A percentile compares a stretch with the other conserved stretches of the same genome.
Evolutionary conservation across 75 land plant genomes (phyloP).

Genomic region (Pseudotsuga menziesii): DNA sequence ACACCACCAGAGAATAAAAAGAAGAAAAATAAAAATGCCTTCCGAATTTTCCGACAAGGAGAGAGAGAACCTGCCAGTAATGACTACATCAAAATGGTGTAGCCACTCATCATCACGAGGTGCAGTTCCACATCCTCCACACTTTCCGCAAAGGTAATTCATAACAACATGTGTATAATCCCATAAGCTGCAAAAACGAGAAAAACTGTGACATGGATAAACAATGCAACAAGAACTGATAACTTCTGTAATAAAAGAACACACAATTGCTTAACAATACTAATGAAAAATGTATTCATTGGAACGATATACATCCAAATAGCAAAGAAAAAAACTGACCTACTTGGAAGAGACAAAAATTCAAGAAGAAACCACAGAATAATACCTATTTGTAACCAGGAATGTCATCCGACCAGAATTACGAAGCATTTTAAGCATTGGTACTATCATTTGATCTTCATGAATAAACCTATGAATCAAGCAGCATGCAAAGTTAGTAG

Average conservation of each 20-base stretch:
- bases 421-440: slow-evolving; percentile 94
- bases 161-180: slow-evolving; percentile 97
- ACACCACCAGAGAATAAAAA: neutral
- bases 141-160: slow-evolving; percentile 79
- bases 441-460: slow-evolving; percentile 69
- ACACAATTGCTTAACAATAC: slow-evolving; percentile 1
- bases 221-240: neutral
- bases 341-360: neutral
- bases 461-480: slow-evolving; percentile 68
- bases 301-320: too few species aligned
- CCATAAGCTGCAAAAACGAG: slow-evolving; percentile 78
- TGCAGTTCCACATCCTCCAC: slow-evolving; percentile 27
- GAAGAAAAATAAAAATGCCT: neutral
- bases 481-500: neutral
- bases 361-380: neutral
- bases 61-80: slow-evolving; percentile 83
- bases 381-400: slow-evolving; percentile 93
- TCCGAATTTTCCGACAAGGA: neutral
- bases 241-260: neutral
- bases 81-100: slow-evolving; percentile 88
- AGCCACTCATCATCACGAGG: slow-evolving; percentile 77
- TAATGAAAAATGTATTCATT: neutral
- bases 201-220: neutral
- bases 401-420: slow-evolving; percentile 93
- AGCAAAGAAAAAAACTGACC: too few species aligned